phyloP scores from a whole-genome alignment of 2,329 filamentous ascomycete species.

The Penicillium hesseltinei region DNA sequence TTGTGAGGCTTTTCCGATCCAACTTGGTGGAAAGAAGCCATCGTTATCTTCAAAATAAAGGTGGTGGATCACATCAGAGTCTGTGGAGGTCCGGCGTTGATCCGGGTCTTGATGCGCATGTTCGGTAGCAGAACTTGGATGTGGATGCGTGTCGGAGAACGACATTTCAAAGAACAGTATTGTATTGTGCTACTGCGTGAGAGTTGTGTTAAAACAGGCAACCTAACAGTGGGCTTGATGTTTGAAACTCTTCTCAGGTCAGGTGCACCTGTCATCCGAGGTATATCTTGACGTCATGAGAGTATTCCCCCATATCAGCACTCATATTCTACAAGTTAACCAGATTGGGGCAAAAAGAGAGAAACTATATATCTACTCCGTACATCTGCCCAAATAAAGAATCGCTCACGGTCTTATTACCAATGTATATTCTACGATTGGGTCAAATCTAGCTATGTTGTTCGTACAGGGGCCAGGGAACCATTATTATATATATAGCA shows the following conservation, averaged over 20 bases:
- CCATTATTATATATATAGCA: neutral
- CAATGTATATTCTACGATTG: neutral
- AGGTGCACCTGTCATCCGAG: neutral
- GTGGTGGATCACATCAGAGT: constrained; percentile 30
- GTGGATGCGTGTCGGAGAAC: neutral
- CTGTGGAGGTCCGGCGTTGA: constrained; percentile 4
- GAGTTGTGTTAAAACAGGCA: neutral
- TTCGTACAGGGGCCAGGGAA: neutral
- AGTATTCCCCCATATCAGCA: neutral
- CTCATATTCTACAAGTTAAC: neutral
- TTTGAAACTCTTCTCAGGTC: neutral
- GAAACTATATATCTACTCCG: too few relatives aligned
- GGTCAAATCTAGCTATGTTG: neutral
- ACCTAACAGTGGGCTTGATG: neutral
- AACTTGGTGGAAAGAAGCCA: constrained; percentile 34
- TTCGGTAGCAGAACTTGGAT: neutral
- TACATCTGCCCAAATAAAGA: neutral
- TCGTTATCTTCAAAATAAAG: constrained; percentile 39
- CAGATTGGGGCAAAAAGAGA: too few relatives aligned
- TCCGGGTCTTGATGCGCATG: neutral
- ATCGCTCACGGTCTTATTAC: neutral
- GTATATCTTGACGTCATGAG: constrained; percentile 1
- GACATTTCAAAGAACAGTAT: neutral
- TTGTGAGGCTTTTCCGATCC: constrained; percentile 23
- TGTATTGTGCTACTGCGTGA: neutral